These are phyloP conservation scores for Didymella arachidicola DNA, from an alignment of 2,329 filamentous ascomycete genomes.

Conservation along the genomic window DNA sequence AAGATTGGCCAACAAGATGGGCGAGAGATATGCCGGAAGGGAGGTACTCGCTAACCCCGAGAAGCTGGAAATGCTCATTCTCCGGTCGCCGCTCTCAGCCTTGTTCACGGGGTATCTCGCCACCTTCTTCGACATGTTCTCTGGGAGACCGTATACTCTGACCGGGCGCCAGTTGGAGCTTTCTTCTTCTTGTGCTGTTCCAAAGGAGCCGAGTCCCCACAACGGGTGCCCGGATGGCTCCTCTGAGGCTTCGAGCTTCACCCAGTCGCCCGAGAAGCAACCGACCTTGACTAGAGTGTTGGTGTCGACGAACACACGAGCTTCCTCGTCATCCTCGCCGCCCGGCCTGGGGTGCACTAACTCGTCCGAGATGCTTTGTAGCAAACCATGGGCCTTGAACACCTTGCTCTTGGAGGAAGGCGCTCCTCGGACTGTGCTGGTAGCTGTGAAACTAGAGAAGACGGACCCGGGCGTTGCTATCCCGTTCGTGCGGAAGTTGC, in stretches of 20 bases:
- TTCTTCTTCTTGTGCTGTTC: conserved; percentile 67
- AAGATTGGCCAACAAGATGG: conserved; percentile 85
- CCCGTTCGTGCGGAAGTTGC: conserved; percentile 74
- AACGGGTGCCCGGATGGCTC: conserved; percentile 74
- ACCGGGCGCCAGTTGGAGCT: conserved; percentile 81
- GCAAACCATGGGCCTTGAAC: conserved; percentile 82
- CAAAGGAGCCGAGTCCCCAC: conserved; percentile 73
- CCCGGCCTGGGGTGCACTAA: conserved; percentile 83
- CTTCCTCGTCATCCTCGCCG: conserved; percentile 84
- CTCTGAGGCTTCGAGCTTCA: conserved; percentile 78
- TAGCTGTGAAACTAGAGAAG: conserved; percentile 85
- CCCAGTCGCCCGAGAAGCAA: conserved; percentile 98
- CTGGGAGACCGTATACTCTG: conserved; percentile 87
- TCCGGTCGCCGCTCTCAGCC: conserved; percentile 48
- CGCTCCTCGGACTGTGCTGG: conserved; percentile 76
- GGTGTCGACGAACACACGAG: conserved; percentile 89
- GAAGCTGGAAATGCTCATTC: conserved; percentile 58
- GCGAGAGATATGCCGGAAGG: conserved; percentile 74
- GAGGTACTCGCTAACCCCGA: conserved; percentile 39
- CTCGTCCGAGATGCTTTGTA: conserved; percentile 75
- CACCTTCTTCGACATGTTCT: conserved; percentile 65
- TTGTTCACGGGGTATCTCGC: conserved; percentile 64
- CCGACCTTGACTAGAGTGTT: conserved; percentile 85
- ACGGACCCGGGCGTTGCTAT: conserved; percentile 85
- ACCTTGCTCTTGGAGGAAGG: conserved; percentile 75